These are phyloP conservation scores for Phytophthora litchii DNA, from an alignment of 352 stramenopile genomes.

Conservation along the genomic window DNA sequence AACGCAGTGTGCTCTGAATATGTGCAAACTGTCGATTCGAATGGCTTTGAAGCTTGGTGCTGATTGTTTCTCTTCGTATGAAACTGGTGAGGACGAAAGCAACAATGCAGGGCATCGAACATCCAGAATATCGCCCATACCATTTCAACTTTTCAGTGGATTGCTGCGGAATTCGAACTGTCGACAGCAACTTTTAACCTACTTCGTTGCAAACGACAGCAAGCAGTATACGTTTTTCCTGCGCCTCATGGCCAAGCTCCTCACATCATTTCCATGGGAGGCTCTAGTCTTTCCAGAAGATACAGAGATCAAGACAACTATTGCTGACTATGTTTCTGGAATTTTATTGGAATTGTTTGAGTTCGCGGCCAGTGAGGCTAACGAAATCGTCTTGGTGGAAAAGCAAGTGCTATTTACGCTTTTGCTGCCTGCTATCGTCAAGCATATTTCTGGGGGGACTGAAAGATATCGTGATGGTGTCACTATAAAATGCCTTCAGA, in stretches of 20 bases:
- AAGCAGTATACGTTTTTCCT: constrained; percentile 78
- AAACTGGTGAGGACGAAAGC: constrained; percentile 30
- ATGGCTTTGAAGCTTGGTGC: constrained; percentile 71
- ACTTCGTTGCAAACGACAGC: constrained; percentile 62
- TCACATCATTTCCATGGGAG: constrained; percentile 57
- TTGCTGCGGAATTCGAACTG: constrained; percentile 60
- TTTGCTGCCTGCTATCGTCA: constrained; percentile 55
- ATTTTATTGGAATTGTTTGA: constrained; percentile 61
- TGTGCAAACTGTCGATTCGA: constrained; percentile 61
- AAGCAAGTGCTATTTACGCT: constrained; percentile 50
- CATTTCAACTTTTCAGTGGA: constrained; percentile 57
- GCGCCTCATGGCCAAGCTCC: constrained; percentile 65
- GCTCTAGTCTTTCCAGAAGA: constrained; percentile 27
- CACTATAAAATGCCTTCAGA: constrained; percentile 49
- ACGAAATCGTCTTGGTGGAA: constrained; percentile 50
- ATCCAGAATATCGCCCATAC: constrained; percentile 39
- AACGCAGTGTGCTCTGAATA: constrained; percentile 63
- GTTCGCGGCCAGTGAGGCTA: constrained; percentile 39
- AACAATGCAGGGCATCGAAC: constrained; percentile 30
- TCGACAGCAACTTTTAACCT: constrained; percentile 52
- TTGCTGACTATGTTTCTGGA: constrained; percentile 45
- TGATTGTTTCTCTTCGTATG: constrained; percentile 55
- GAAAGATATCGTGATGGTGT: constrained; percentile 24
- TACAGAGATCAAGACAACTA: constrained; percentile 16
- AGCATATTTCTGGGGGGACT: constrained; percentile 16